These are phyloP conservation scores for Wickerhamiella australiensis DNA, from an alignment of 805 yeast species.

Conservation along the genomic window DNA sequence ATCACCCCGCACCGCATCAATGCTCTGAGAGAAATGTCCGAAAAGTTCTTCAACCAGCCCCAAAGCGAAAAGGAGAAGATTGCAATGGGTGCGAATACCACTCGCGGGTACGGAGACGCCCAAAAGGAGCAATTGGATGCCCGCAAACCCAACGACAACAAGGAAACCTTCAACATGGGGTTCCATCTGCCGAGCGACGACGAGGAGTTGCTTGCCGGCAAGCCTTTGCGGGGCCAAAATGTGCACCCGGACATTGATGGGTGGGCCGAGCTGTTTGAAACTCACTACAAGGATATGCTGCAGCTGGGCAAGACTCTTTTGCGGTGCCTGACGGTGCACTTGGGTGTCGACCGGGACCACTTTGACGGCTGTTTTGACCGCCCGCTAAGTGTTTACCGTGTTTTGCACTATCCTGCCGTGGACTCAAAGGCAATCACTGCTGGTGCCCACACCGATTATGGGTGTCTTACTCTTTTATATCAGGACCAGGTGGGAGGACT, in stretches of 20 bases:
- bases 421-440: slow-evolving; percentile 30
- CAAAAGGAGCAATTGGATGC: slow-evolving; percentile 49
- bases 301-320: slow-evolving; percentile 34
- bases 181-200: slow-evolving; percentile 13
- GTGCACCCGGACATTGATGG: slow-evolving; percentile 36
- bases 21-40: slow-evolving; percentile 31
- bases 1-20: slow-evolving; percentile 29
- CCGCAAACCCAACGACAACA: slow-evolving; percentile 40
- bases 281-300: slow-evolving; percentile 34
- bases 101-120: slow-evolving; percentile 46
- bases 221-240: slow-evolving; percentile 42
- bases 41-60: slow-evolving; percentile 37
- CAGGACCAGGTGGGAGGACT: slow-evolving; percentile 45
- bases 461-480: slow-evolving; percentile 45
- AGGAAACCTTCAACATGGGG: slow-evolving; percentile 53
- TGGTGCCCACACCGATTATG: slow-evolving; percentile 60
- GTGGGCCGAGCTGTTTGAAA: slow-evolving; percentile 35
- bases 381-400: slow-evolving; percentile 43
- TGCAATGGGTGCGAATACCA: slow-evolving; percentile 44
- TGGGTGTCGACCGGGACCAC: slow-evolving; percentile 37
- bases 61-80: slow-evolving; percentile 34
- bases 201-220: slow-evolving; percentile 26
- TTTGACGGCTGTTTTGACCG: slow-evolving; percentile 39
- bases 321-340: slow-evolving; percentile 41
- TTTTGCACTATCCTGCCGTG: slow-evolving; percentile 46